Evolutionary conservation across 163 green algal species (phyloP), one percentile per base, ranked within the genome.

Genomic region (Prototheca wickerhamii): DNA sequence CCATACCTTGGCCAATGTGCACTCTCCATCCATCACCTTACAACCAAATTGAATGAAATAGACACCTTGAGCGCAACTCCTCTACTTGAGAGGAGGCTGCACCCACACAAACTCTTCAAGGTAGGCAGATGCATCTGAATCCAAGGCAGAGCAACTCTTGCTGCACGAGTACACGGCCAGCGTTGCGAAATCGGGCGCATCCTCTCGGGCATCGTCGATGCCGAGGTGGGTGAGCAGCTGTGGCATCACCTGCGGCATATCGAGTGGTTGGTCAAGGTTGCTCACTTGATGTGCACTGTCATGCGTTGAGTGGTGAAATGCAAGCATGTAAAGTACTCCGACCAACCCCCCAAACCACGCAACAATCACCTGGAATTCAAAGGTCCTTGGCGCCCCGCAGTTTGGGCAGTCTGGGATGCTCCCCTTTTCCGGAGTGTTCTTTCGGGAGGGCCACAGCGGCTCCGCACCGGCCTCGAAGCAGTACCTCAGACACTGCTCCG

Each of bases 291-390:
- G 23, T 12, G 51, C 15, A 28, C 23, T 12, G 51, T 12, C 23
- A 58, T 12, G 51, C 25, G 25, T 18, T 18, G 1, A 1, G 51
- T 12, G n/a, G n/a, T n/a, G n/a, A n/a, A n/a, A n/a, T n/a, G n/a
- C n/a, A n/a, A n/a, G n/a, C n/a, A n/a, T n/a, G n/a, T n/a, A n/a
- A n/a, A n/a, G n/a, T n/a, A n/a, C n/a, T n/a, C n/a, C n/a, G n/a
- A n/a, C n/a, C n/a, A n/a, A n/a, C n/a, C n/a, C n/a, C n/a, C n/a
- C n/a, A n/a, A n/a, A n/a, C n/a, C n/a, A n/a, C 42, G 42, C 42
- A 51, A 18, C 15, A 18, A 69, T 0, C 33, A 88, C 78, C 79
- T 94, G 87, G 65, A 94, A 91, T 62, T 95, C 88, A 71, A 93
- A 91, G 21, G 42, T 57, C 0, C 88, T 75, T 1, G 78, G 53